These are phyloP conservation scores for Boechera retrofracta DNA, from an alignment of 345 rosid genomes.

Conservation along the genomic window DNA sequence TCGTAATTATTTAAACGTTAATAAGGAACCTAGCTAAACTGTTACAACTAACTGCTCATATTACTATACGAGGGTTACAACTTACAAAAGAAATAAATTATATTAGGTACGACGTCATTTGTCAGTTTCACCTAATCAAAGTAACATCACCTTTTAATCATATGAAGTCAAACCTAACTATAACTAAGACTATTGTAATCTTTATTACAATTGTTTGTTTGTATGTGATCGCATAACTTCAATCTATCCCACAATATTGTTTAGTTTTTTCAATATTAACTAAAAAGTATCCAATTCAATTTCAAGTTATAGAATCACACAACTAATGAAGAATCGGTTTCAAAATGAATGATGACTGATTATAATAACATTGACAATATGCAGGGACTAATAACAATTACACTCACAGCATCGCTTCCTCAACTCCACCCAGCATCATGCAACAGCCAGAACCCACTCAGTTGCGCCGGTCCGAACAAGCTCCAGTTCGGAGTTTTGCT, in stretches of 20 bases:
- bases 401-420: slow-evolving; percentile 75
- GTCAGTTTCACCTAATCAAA: slow-evolving; percentile 35
- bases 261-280: not conserved
- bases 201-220: not conserved
- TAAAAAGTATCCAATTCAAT: slow-evolving; percentile 1
- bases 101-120: slow-evolving; percentile 27
- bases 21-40: not conserved
- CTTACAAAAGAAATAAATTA: not conserved
- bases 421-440: slow-evolving; percentile 70
- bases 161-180: slow-evolving; percentile 29
- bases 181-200: slow-evolving; percentile 6
- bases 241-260: not conserved
- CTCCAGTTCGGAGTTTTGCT: slow-evolving; percentile 58
- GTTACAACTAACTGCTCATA: not conserved
- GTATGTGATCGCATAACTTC: not conserved
- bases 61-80: not conserved
- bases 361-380: slow-evolving; percentile 35
- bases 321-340: not conserved
- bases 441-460: slow-evolving; percentile 38
- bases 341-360: slow-evolving; percentile 8
- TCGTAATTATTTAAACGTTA: not conserved
- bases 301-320: not conserved
- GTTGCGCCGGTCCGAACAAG: slow-evolving; percentile 50
- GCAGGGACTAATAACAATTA: slow-evolving; percentile 77
- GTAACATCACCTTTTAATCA: slow-evolving; percentile 12